Conservation (phyloP, 163 green algal genomes). For the Scenedesmus sp. region DNA sequence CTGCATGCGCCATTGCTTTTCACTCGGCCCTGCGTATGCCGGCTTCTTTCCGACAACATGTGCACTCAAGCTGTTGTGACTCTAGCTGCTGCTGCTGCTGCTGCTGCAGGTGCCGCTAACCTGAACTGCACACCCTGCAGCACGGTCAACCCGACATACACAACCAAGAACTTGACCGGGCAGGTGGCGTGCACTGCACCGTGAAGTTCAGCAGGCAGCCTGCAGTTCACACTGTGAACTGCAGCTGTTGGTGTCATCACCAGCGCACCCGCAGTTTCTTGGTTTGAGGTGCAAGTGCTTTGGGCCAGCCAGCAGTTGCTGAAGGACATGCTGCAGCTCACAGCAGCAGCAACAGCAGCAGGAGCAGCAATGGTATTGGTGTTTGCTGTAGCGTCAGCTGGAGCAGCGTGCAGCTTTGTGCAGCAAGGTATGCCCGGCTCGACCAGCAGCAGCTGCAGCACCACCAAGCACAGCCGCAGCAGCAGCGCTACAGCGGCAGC, state of each 20-base stretch:
- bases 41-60: not conserved
- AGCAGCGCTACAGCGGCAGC: no score
- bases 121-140: not conserved
- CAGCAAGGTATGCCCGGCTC: no score
- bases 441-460: no score
- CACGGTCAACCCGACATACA: not conserved
- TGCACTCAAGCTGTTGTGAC: not conserved
- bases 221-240: not conserved
- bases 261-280: no score
- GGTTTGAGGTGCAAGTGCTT: not conserved
- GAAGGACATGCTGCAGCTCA: not conserved
- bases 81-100: not conserved
- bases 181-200: not conserved
- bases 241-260: not conserved
- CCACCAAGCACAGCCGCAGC: no score
- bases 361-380: not conserved
- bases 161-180: not conserved
- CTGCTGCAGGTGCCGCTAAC: not conserved
- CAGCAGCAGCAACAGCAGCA: not conserved
- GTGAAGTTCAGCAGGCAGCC: not conserved
- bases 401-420: no score
- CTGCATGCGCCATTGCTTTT: not conserved
- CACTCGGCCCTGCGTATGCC: not conserved
- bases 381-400: not conserved
- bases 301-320: not conserved